Evolutionary conservation across 495 filamentous ascomycete genomes (phyloP), one percentile per base, ranked within the genome.

Genomic region (Immersiella caudata): DNA sequence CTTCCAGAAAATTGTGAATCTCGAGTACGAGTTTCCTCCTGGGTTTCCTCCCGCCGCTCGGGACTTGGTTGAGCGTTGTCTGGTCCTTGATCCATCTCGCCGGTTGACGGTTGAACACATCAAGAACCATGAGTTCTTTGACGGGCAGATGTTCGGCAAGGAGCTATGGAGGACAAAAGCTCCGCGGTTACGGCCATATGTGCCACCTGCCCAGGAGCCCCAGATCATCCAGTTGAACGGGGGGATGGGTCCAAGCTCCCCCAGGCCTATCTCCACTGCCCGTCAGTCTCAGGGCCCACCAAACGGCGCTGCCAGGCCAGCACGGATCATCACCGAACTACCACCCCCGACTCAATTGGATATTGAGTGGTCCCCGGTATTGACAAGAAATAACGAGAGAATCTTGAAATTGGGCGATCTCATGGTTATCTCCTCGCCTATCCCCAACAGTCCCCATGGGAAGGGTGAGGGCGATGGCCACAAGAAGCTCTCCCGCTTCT

Each of bases 351-450:
- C 91, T 65, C 96, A 99, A 76, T 83, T 99, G 18, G 96, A 99
- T 77, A 97, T 99, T 65, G 96, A 98, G 79, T 99, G 96, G 96
- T 97, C 94, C 1, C 96, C 96, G 9, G 96, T 99, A 2, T 79
- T 99, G 62, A 97, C 91, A 33, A 89, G 87, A 64, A 87, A 85
- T 65, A 97, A 97, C 73, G 96, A 99, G 80, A 85, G 96, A 58
- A 99, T 99, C 64, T 76, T 99, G 67, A 97, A 96, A 74, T 83
- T 99, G 25, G 96, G 96, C 3, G 96, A 98, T 71, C 79, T 96
- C 61, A 84, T 92, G 72, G 93, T 98, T 11, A 80, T 90, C 68
- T 90, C 92, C 3, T 86, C 91, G 3, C 91, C 93, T 80, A 74
- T 88, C 82, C 90, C 91, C 9, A 87, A 86, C 60, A 86, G 87